Percentiles rank a stretch among this genome's conserved stretches.
Conservation (phyloP, 192 early-diverging fungal species). For the Backusella mclennaniae region DNA sequence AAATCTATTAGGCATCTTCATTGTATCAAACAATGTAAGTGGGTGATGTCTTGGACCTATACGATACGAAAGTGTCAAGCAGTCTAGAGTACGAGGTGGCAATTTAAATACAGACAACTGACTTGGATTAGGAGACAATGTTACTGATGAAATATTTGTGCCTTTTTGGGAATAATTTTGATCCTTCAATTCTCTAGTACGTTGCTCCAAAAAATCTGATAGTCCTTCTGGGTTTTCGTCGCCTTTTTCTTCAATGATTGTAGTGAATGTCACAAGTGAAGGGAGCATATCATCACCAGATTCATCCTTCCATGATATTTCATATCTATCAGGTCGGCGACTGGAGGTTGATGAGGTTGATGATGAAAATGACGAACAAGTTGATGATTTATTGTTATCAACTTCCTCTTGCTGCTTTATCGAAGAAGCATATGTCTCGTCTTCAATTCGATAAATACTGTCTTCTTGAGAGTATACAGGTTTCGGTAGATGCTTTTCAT, state of each 20-base stretch:
- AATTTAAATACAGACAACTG: constrained; percentile 6
- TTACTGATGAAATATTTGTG: constrained; percentile 5
- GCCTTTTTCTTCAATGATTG: constrained; percentile 33
- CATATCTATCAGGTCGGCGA: constrained; percentile 5
- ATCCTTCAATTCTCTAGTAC: constrained; percentile 24
- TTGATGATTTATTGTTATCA: background rate
- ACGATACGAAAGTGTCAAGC: constrained; percentile 34
- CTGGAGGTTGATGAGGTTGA: background rate
- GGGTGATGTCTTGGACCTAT: constrained; percentile 25
- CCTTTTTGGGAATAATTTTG: constrained; percentile 7
- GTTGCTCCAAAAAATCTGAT: constrained; percentile 34
- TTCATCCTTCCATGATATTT: constrained; percentile 35
- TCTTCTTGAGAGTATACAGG: constrained; percentile 22
- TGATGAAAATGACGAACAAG: background rate
- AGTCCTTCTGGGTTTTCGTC: constrained; percentile 28
- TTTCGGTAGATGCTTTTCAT: constrained; percentile 23
- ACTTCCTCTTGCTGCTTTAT: background rate
- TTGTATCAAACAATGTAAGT: constrained; percentile 37
- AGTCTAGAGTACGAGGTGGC: constrained; percentile 19
- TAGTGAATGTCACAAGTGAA: constrained; percentile 27
- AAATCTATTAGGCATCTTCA: constrained; percentile 23
- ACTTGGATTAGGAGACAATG: background rate
- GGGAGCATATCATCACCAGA: constrained; percentile 31
- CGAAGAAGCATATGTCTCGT: background rate
- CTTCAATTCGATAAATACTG: constrained; percentile 24